Base-by-base conservation (phyloP, 202 grass and related monocot species). In the Setaria viridis region DNA sequence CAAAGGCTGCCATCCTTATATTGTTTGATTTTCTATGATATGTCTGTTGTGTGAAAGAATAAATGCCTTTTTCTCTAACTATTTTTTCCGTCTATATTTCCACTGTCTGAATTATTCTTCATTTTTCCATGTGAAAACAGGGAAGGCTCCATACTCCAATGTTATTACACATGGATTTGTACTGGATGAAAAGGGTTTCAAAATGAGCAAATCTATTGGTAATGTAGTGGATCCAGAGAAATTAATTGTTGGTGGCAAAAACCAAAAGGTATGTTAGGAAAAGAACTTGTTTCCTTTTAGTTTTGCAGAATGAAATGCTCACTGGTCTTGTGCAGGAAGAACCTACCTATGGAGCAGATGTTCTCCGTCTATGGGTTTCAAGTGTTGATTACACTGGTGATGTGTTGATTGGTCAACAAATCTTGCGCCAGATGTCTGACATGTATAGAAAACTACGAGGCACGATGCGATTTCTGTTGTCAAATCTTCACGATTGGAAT, bases 141-240 rank as follows among this genome's bases (percentile, higher is more conserved):
- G 93, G 84, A 93, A 89, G 66, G 93, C 93, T 89, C 96, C 96
- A 51, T 98, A 98, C 87, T 85, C 88, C 74, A 93, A 82, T 87
- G 96, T 98, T 79, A 91, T 98, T 83, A 95, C 96, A 41, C 96
- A 98, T 46, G 96, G 96, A 60, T 98, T 95, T 57, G 96, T 98
- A 66, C 83, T 98, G 70, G 96, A 98, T 84, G 86, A 94, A 80
- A 92, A 92, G 82, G 96, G 96, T 82, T 89, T 95, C 42, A 98
- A 98, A 91, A 98, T 98, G 96, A 98, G 96, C 80, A 98, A 98
- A 94, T 98, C 96, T 80, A 80, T 92, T 77, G 96, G 96, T 84
- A 98, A 98, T 68, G 90, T 95, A 51, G 86, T 95, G 46, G 91
- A 98, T 76, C 93, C 96, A 19, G 83, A 90, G 85, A 91, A 75